Percentiles rank a stretch among this genome's conserved stretches.
These are phyloP conservation scores for Colletotrichum sp. DNA, from an alignment of 2,329 filamentous ascomycete genomes.

Conservation along the genomic window DNA sequence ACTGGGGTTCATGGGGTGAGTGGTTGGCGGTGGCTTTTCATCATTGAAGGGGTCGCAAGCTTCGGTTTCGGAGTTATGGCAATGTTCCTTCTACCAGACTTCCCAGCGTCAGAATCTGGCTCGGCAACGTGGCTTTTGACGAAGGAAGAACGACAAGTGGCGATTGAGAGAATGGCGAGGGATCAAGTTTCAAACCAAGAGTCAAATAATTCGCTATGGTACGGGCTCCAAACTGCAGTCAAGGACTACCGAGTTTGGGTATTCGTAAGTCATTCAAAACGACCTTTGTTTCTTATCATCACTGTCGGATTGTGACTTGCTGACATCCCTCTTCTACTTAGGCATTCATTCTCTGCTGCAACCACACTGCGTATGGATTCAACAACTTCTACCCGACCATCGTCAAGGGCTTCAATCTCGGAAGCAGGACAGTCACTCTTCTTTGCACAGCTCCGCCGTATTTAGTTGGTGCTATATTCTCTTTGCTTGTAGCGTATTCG, in stretches of 20 bases:
- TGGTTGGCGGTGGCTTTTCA: neutral
- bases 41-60: neutral
- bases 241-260: conserved; percentile 27
- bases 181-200: conserved; percentile 25
- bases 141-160: conserved; percentile 7
- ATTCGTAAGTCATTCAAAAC: conserved; percentile 2
- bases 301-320: too few relatives aligned
- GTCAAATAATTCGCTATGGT: neutral
- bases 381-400: conserved; percentile 28
- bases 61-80: neutral
- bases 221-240: conserved; percentile 24
- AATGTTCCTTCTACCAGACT: neutral
- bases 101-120: neutral
- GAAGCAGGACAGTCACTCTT: conserved; percentile 32
- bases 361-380: conserved; percentile 26
- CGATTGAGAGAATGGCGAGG: neutral
- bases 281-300: neutral
- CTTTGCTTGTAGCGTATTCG: conserved; percentile 17
- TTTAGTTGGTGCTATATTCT: conserved; percentile 19
- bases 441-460: conserved; percentile 31
- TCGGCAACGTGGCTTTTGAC: neutral
- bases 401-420: conserved; percentile 32
- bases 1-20: neutral
- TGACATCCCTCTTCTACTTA: neutral
- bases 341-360: conserved; percentile 21